phyloP scores from a whole-genome alignment of 768 basidiomycete genomes.

The Suillus fuscotomentosus region DNA sequence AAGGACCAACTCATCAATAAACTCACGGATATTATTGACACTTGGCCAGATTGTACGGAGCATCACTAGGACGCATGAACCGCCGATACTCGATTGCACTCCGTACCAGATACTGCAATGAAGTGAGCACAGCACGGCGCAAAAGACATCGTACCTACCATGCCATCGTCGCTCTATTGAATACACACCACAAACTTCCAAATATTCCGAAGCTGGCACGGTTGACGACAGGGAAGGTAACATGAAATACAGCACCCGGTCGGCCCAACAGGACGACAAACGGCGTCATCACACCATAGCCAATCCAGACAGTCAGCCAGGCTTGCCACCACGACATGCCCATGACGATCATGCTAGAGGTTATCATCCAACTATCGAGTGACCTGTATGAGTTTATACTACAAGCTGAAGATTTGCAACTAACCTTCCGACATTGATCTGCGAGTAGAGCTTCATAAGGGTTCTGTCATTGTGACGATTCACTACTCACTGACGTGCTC shows the following conservation, averaged over 20 bases:
- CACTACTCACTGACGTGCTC: conserved; percentile 51
- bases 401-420: background rate
- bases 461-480: background rate
- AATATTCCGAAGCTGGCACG: conserved; percentile 70
- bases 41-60: conserved; percentile 70
- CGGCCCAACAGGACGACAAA: conserved; percentile 71
- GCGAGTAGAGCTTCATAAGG: background rate
- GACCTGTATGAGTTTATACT: conserved; percentile 2
- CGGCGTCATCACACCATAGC: conserved; percentile 53
- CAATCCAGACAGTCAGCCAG: conserved; percentile 71
- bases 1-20: background rate
- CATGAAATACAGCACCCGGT: conserved; percentile 68
- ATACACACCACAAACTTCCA: conserved; percentile 71
- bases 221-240: conserved; percentile 67
- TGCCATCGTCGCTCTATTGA: conserved; percentile 65
- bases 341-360: conserved; percentile 61
- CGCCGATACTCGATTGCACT: conserved; percentile 73
- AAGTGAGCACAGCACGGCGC: conserved; percentile 1
- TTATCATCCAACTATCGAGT: conserved; percentile 60
- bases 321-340: conserved; percentile 79
- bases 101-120: conserved; percentile 62
- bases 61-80: conserved; percentile 66
- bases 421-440: conserved; percentile 3
- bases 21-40: conserved; percentile 56
- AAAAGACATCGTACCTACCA: conserved; percentile 42